Evolutionary conservation across 2,329 filamentous ascomycete species (phyloP), one percentile per base, ranked within the genome.

Genomic region (Trichoderma gracile): DNA sequence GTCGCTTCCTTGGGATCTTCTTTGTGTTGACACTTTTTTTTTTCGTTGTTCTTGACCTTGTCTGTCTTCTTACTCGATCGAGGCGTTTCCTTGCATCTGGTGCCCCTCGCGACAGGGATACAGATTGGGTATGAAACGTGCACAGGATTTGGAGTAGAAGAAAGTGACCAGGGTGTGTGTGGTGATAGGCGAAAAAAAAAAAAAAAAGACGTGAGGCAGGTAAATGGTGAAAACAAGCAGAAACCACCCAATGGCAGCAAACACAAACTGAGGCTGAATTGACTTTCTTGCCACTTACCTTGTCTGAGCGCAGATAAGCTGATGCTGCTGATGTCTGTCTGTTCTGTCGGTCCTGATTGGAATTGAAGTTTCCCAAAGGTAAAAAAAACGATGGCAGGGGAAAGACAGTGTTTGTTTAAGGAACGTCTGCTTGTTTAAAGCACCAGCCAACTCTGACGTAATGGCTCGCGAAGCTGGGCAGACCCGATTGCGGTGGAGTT

Each of bases 31-130:
- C 10, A 10, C n/a, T 23, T 23, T 46, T 46, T 23, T 23, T 46
- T n/a, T n/a, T n/a, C n/a, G n/a, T n/a, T 21, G 8, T 6, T 25
- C 38, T 55, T 55, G 52, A 3, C 3, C 23, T 56, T 42, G 15
- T 9, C 14, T 56, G 21, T 49, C 45, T 59, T 25, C 3, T 59
- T 27, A 42, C 30, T 50, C 56, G 46, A 38, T 50, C 25, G 40
- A 47, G 21, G 45, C 30, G 42, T 42, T 40, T 55, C 25, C 33
- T 55, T 55, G 33, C 52, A 55, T 10, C 52, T 17, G n/a, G 46
- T 53, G 43, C 49, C 58, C 49, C 58, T 62, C 58, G 49, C 58
- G 58, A 62, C 58, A 43, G 43, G 58, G 58, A 43, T 62, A 25
- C 38, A 27, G 47, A 52, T 21, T 9, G 40, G 58, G 58, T 49